Evolutionary conservation across 495 filamentous ascomycete species (phyloP), one percentile per base, ranked within the genome.

Genomic region (Daldinia vernicosa): DNA sequence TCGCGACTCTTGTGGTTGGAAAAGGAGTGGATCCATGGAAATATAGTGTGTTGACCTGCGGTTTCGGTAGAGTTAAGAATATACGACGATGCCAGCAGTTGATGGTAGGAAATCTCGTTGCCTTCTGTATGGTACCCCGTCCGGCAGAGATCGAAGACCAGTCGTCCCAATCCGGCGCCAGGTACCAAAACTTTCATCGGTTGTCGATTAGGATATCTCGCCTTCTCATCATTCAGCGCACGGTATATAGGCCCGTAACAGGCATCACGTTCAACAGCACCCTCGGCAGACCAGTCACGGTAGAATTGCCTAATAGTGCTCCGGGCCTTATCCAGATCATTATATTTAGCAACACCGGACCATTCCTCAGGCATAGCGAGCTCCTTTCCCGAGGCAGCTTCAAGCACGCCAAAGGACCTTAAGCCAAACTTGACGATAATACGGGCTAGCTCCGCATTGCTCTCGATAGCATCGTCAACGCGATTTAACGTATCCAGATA

Each of bases 71-170:
- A 77, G 73, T 98, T 98, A 9, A 99, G 85, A 11, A 98, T 84
- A 83, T 93, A 97, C 28, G 89, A 91, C 63, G 91, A 93, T 12
- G 93, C 94, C 62, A 98, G 80, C 11, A 98, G 85, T 74, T 95
- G 92, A 77, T 98, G 95, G 71, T 95, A 97, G 15, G 93, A 96
- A 68, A 98, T 94, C 81, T 99, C 95, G 69, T 98, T 99, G 12
- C 96, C 95, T 76, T 98, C 93, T 1, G 88, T 85, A 0, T 84
- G 77, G 79, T 88, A 97, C 14, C 95, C 95, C 5, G 82, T 84
- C n/a, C 80, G 80, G 72, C 89, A 93, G 52, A 98, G 81, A 12
- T 99, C 93, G 72, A 93, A 93, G 3, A 95, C 90, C 9, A 95
- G 77, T 8, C 93, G 86, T 3, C 92, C 93, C 12, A 97, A 79